Conservation (phyloP, 1,284 basidiomycete genomes). For the Ceratobasidium sp. region DNA sequence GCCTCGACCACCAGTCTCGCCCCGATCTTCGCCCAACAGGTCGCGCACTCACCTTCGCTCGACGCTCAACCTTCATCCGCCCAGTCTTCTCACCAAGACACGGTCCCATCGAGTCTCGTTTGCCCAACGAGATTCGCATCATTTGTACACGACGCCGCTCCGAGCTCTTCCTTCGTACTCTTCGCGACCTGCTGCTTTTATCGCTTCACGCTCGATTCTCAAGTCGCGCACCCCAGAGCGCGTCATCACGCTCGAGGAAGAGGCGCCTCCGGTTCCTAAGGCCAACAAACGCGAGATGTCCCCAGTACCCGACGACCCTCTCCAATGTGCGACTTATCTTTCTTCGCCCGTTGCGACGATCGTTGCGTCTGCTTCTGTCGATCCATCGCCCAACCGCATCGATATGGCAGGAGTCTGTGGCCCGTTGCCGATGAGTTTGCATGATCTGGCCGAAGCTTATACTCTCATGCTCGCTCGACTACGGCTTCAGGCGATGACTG, state of each 20-base stretch:
- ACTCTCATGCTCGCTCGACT: slow-evolving; percentile 69
- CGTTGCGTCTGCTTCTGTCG: slow-evolving; percentile 50
- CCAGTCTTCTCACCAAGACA: slow-evolving; percentile 20
- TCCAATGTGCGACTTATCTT: slow-evolving; percentile 68
- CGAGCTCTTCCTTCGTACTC: slow-evolving; percentile 25
- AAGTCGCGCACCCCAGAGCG: slow-evolving; percentile 56
- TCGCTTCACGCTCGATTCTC: slow-evolving; percentile 60
- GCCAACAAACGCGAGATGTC: slow-evolving; percentile 65
- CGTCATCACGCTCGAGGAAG: background rate
- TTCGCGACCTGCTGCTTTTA: background rate
- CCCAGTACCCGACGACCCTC: slow-evolving; percentile 71
- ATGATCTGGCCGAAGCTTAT: slow-evolving; percentile 73
- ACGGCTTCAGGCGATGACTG: slow-evolving; percentile 49
- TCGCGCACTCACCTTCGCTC: slow-evolving; percentile 8
- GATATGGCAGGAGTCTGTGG: slow-evolving; percentile 13
- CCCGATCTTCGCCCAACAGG: slow-evolving; percentile 21
- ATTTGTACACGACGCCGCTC: slow-evolving; percentile 22
- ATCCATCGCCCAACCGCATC: slow-evolving; percentile 47
- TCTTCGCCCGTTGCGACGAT: slow-evolving; percentile 66
- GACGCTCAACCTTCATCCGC: slow-evolving; percentile 19
- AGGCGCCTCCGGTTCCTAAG: slow-evolving; percentile 43
- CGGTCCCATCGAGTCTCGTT: slow-evolving; percentile 22
- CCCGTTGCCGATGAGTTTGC: slow-evolving; percentile 49
- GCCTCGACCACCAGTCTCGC: slow-evolving; percentile 18
- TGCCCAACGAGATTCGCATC: slow-evolving; percentile 27